These are phyloP conservation scores for Penicillium concentricum DNA, from an alignment of 2,329 filamentous ascomycete genomes.

Conservation along the genomic window DNA sequence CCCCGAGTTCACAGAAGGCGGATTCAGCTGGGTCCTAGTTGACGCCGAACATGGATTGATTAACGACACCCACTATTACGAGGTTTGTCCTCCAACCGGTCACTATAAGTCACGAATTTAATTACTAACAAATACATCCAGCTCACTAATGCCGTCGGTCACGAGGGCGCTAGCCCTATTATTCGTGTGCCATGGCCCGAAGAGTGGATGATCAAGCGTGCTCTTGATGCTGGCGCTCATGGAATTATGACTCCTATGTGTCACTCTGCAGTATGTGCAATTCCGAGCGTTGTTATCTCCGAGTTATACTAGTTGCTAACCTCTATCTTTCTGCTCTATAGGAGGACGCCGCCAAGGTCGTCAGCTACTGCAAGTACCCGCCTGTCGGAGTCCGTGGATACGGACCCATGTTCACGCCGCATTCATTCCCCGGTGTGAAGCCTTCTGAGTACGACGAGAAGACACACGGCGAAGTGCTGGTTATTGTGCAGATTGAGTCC, in stretches of 20 bases:
- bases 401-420: conserved; percentile 38
- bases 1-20: conserved; percentile 17
- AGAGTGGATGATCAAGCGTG: conserved; percentile 44
- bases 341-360: conserved; percentile 32
- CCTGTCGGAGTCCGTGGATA: conserved; percentile 33
- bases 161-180: conserved; percentile 35
- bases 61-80: conserved; percentile 39
- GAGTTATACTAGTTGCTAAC: neutral
- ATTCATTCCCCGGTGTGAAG: conserved; percentile 29
- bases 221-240: conserved; percentile 39
- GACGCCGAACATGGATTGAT: conserved; percentile 44
- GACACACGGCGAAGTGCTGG: conserved; percentile 33
- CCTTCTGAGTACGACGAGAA: conserved; percentile 34
- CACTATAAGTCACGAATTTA: neutral
- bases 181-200: conserved; percentile 36
- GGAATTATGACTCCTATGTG: conserved; percentile 40
- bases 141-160: conserved; percentile 38
- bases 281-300: no score
- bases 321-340: conserved; percentile 1
- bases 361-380: conserved; percentile 33
- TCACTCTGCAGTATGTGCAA: conserved; percentile 29
- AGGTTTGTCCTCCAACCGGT: conserved; percentile 19
- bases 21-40: conserved; percentile 40
- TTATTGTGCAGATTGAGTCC: conserved; percentile 46
- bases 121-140: conserved; percentile 3